These are phyloP conservation scores for Mycena vulgaris DNA, from an alignment of 768 basidiomycete genomes.

Conservation along the genomic window DNA sequence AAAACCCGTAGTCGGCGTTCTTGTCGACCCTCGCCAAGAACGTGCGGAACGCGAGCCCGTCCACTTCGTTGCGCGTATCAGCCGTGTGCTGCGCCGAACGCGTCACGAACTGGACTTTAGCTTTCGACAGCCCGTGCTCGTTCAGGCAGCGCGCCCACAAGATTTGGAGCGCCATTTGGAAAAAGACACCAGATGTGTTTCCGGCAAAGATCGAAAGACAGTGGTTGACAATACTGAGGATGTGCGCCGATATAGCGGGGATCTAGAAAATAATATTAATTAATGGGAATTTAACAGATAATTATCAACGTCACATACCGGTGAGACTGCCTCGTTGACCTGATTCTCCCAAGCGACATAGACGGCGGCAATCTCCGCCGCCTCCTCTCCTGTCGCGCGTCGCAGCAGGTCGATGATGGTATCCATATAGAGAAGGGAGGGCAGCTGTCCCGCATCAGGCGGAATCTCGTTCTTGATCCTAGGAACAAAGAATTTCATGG, in stretches of 20 bases:
- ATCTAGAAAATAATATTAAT: conserved; percentile 19
- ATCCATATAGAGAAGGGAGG: conserved; percentile 16
- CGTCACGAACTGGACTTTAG: conserved; percentile 31
- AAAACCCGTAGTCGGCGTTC: conserved; percentile 30
- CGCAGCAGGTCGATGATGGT: conserved; percentile 24
- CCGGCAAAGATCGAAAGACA: conserved; percentile 32
- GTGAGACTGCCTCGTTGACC: conserved; percentile 39
- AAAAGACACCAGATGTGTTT: conserved; percentile 25
- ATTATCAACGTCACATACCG: conserved; percentile 32
- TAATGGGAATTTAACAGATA: neutral
- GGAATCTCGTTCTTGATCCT: conserved; percentile 40
- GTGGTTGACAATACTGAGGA: conserved; percentile 23
- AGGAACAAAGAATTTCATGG: conserved; percentile 38
- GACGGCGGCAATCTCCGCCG: conserved; percentile 32
- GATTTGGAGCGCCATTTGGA: conserved; percentile 38
- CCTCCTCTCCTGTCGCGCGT: conserved; percentile 33
- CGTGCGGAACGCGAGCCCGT: conserved; percentile 35
- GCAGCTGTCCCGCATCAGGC: conserved; percentile 30
- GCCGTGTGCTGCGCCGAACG: conserved; percentile 11
- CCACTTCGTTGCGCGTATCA: conserved; percentile 27
- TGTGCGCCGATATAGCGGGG: conserved; percentile 29
- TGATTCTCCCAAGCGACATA: conserved; percentile 39
- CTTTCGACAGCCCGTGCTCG: conserved; percentile 32
- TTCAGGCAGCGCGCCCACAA: conserved; percentile 36
- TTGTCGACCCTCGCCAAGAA: conserved; percentile 28